Conservation (phyloP, 805 yeast species). For the Candida orba region DNA sequence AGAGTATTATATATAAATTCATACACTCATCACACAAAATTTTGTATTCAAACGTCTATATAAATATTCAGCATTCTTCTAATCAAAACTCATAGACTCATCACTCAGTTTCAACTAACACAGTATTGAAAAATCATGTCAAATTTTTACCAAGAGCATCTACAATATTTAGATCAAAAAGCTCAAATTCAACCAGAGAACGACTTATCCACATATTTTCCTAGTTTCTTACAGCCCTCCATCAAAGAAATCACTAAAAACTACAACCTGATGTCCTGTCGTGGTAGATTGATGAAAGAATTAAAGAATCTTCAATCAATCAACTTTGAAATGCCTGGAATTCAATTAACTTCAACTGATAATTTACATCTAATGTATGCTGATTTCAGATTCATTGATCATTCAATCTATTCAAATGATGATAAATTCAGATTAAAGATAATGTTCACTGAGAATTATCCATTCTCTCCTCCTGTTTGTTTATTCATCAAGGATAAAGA, state of each 20-base stretch:
- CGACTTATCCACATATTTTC: not conserved
- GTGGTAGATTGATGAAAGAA: constrained; percentile 22
- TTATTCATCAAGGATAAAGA: constrained; percentile 33
- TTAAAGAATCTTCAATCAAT: constrained; percentile 12
- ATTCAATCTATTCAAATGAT: constrained; percentile 28
- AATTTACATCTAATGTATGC: constrained; percentile 28
- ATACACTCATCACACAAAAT: too few relatives aligned
- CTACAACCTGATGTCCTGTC: constrained; percentile 13
- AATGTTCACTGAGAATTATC: constrained; percentile 39
- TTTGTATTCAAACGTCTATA: too few relatives aligned
- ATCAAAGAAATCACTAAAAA: constrained; percentile 1
- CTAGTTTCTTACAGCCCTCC: not conserved
- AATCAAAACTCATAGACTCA: too few relatives aligned
- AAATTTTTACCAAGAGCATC: not conserved
- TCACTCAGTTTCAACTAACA: too few relatives aligned
- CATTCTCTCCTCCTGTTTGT: constrained; percentile 53
- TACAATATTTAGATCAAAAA: not conserved
- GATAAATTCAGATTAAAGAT: constrained; percentile 37
- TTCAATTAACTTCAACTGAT: constrained; percentile 26
- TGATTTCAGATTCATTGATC: constrained; percentile 31
- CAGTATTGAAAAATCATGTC: not conserved
- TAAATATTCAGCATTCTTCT: too few relatives aligned
- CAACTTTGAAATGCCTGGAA: constrained; percentile 17
- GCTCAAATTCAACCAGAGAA: not conserved
- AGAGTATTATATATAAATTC: too few relatives aligned